phyloP scores from a whole-genome alignment of 495 filamentous ascomycete genomes.

The Penicillium nucicola region DNA sequence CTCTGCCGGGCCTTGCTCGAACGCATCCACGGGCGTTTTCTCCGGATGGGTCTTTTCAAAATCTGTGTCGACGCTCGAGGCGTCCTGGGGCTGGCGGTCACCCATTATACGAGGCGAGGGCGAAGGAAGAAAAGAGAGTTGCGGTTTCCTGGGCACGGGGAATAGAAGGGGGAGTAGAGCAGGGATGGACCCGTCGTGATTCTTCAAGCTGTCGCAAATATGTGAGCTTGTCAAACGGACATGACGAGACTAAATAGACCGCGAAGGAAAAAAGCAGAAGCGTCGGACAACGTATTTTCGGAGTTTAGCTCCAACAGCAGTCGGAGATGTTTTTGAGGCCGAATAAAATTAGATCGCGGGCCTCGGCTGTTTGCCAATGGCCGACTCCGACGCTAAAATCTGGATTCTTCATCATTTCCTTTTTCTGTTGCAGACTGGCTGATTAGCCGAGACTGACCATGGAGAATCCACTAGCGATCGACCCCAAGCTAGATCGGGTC shows the following conservation, averaged over 20 bases:
- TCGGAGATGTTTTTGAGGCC: not conserved
- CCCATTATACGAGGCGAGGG: constrained; percentile 9
- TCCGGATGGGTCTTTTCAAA: constrained; percentile 6
- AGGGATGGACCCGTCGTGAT: not conserved
- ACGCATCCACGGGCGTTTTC: constrained; percentile 8
- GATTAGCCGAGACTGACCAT: too few species aligned
- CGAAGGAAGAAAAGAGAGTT: not conserved
- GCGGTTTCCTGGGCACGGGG: not conserved
- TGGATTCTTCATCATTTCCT: too few species aligned
- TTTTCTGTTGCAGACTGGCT: too few species aligned
- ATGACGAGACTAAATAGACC: too few species aligned
- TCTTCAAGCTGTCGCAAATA: too few species aligned
- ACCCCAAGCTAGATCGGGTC: too few species aligned
- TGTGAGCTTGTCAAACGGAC: too few species aligned
- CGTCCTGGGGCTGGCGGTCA: constrained; percentile 8
- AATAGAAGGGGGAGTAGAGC: not conserved
- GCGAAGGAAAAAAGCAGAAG: not conserved
- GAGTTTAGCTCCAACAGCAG: not conserved
- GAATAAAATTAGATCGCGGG: not conserved
- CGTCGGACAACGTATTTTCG: not conserved
- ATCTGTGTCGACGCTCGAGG: constrained; percentile 18
- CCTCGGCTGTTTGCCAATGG: not conserved
- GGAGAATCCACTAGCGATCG: too few species aligned
- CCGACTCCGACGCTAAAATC: not conserved
- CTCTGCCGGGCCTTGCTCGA: not conserved